phyloP scores from a whole-genome alignment of 2,329 filamentous ascomycete species.

The Blastomyces emzantsi region DNA sequence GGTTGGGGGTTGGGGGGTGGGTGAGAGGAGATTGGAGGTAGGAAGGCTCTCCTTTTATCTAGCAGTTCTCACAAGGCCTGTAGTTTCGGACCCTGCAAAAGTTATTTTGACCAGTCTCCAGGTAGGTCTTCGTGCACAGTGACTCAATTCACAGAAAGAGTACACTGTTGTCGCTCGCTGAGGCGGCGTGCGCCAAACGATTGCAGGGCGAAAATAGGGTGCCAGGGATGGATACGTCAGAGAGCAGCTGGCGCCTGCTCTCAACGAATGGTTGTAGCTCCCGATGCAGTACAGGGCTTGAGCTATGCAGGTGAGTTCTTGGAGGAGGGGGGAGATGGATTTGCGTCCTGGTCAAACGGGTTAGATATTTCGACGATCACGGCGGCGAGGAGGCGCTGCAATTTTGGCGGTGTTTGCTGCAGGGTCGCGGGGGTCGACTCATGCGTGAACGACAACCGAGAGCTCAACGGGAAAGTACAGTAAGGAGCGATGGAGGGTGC shows the following conservation, averaged over 20 bases:
- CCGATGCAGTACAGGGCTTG: slow-evolving; percentile 4
- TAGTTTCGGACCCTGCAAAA: background rate
- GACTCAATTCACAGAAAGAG: background rate
- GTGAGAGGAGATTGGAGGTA: background rate
- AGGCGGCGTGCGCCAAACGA: background rate
- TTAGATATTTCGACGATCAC: slow-evolving; percentile 5
- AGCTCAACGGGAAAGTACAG: background rate
- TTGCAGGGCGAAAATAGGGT: slow-evolving; percentile 5
- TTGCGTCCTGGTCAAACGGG: background rate
- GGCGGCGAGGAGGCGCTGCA: slow-evolving; percentile 1
- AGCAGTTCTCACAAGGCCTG: background rate
- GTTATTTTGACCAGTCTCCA: background rate
- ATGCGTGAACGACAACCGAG: background rate
- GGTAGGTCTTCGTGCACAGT: background rate
- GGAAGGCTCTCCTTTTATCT: slow-evolving; percentile 5
- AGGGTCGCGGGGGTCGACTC: slow-evolving; percentile 3
- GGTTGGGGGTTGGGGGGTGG: no score
- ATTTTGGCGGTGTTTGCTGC: slow-evolving; percentile 4
- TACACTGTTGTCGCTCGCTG: background rate
- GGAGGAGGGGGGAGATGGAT: background rate
- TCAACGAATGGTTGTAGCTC: slow-evolving; percentile 3
- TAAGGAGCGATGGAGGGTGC: slow-evolving; percentile 11
- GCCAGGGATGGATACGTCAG: slow-evolving; percentile 1
- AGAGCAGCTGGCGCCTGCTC: background rate
- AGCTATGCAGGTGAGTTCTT: slow-evolving; percentile 4